Evolutionary conservation across 2,329 filamentous ascomycete species (phyloP), one percentile per base, ranked within the genome.

Genomic region (Talaromyces rugulosus): DNA sequence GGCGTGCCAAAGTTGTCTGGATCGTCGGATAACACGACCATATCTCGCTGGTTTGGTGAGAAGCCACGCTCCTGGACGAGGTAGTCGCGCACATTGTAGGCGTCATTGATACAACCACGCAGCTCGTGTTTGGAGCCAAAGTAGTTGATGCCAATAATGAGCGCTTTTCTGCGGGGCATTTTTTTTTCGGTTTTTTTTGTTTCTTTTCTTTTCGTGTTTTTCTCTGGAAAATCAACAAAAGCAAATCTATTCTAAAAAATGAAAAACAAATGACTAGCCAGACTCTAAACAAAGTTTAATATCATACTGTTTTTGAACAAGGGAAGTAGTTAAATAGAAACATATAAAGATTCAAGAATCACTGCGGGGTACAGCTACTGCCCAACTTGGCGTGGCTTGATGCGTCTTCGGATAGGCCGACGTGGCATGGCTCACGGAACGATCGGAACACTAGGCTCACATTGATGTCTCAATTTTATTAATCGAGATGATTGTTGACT

Each of bases 111-210:
- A 65, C 81, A 83, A 60, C 81, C 81, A 61, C 76, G 72, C 2
- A 83, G 72, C 30, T 71, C 70, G 60, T 82, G 78, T n/a, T 71
- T 44, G 50, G 73, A 75, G 65, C 77, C 77, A 18, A 73, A 71
- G 65, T 83, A 83, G 69, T 83, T 84, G 69, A 83, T 83, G 16
- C 82, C 82, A 55, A 84, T 83, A 53, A 84, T 75, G 14, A 84
- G 78, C 12, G 79, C 78, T 68, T 83, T 84, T 51, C 60, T 63
- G 58, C 64, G 64, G 59, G 62, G 55, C 64, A 65, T 65, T 30
- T 16, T 31, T 7, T 53, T 30, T 23, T 16, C 18, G 5, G 6
- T 40, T 6, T 40, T 40, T 40, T 5, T 50, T 50, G 3, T 23
- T 18, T 4, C 14, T 3, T 33, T 53, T 28, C 18, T 5, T 31